A percentile compares a stretch with the other conserved stretches of the same genome.
Conservation (phyloP, 495 filamentous ascomycete genomes). For the Aspergillus bridgeri region DNA sequence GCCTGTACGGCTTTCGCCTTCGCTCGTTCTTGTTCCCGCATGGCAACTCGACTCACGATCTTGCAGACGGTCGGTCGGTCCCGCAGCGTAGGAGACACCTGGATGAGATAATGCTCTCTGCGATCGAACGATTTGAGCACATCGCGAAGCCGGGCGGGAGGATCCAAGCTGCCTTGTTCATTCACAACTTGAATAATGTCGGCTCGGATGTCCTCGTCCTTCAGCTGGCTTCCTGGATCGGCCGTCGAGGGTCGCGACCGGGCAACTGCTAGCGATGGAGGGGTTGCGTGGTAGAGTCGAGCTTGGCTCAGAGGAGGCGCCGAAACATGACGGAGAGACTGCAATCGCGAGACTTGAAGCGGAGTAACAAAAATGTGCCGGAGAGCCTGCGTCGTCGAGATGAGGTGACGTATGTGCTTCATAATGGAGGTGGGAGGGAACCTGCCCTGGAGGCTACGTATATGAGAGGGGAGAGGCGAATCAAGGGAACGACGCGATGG, state of each 20-base stretch:
- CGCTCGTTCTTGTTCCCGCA: constrained; percentile 39
- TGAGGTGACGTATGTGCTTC: constrained; percentile 38
- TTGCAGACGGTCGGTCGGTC: constrained; percentile 58
- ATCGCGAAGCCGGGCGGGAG: constrained; percentile 35
- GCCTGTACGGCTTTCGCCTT: constrained; percentile 37
- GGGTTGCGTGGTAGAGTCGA: not conserved
- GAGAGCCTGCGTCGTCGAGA: constrained; percentile 37
- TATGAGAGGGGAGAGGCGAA: not conserved
- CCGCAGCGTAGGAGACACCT: constrained; percentile 43
- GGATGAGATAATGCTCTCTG: constrained; percentile 51
- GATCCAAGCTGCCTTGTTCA: constrained; percentile 44
- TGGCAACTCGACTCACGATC: constrained; percentile 51
- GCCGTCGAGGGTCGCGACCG: constrained; percentile 8
- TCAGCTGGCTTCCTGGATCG: constrained; percentile 19
- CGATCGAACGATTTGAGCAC: constrained; percentile 50
- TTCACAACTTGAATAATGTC: constrained; percentile 53
- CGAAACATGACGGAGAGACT: constrained; percentile 13
- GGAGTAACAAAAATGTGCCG: constrained; percentile 35
- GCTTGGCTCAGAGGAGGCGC: constrained; percentile 5
- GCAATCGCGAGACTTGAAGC: constrained; percentile 13
- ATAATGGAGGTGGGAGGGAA: constrained; percentile 18
- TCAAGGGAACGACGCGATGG: too few species aligned
- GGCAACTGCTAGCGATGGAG: not conserved
- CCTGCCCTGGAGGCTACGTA: not conserved
- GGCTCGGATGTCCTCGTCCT: constrained; percentile 55